These are phyloP conservation scores for Dendrostoma leiphaemia DNA, from an alignment of 2,329 filamentous ascomycete genomes.

Conservation along the genomic window DNA sequence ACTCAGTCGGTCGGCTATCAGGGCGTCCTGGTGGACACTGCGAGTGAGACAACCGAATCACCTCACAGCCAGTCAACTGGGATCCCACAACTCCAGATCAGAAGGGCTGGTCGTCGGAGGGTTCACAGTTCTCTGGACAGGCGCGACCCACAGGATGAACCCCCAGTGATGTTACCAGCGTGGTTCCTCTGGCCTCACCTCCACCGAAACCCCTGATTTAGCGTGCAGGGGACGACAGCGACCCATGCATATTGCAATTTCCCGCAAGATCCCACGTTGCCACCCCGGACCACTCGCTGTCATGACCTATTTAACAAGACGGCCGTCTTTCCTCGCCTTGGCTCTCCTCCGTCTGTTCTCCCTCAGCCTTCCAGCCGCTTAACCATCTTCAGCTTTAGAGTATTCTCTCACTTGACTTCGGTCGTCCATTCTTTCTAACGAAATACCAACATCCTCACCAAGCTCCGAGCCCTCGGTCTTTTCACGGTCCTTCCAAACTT, in stretches of 20 bases:
- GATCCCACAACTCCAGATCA: constrained; percentile 1
- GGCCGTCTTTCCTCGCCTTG: constrained; percentile 19
- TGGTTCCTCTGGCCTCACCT: constrained; percentile 19
- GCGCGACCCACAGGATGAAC: constrained; percentile 2
- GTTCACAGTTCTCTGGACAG: constrained; percentile 2
- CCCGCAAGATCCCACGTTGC: constrained; percentile 15
- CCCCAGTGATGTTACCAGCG: constrained; percentile 19
- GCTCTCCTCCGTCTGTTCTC: constrained; percentile 24
- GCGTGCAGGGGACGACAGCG: constrained; percentile 20
- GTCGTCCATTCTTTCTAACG: constrained; percentile 38
- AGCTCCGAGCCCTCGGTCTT: constrained; percentile 29
- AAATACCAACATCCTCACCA: constrained; percentile 20
- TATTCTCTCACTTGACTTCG: constrained; percentile 36
- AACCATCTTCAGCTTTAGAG: constrained; percentile 22
- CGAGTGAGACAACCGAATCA: not conserved
- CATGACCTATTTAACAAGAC: constrained; percentile 32
- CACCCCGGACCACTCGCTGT: not conserved
- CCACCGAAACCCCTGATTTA: constrained; percentile 30
- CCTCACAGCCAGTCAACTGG: not conserved
- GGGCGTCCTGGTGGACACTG: not conserved
- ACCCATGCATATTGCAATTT: constrained; percentile 23
- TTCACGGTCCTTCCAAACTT: constrained; percentile 25
- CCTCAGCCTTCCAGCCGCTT: constrained; percentile 34
- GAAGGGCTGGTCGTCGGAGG: not conserved
- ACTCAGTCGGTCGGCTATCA: not conserved